phyloP scores from a whole-genome alignment of 495 filamentous ascomycete species.

The Aspergillus asperescens region DNA sequence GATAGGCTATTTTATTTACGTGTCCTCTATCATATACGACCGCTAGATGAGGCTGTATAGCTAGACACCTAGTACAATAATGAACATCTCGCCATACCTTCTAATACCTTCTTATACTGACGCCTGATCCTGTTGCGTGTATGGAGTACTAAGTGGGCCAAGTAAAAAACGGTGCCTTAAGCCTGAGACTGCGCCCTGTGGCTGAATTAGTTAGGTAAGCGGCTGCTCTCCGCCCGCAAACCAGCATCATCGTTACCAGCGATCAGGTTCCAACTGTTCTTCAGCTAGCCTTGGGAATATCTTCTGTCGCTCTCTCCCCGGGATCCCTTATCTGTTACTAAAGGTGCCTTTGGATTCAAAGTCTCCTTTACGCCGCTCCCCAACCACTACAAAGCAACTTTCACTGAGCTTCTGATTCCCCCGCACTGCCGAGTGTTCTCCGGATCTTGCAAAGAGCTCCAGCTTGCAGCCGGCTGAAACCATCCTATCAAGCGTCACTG shows the following conservation, averaged over 20 bases:
- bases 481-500: not conserved
- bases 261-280: slow-evolving; percentile 26
- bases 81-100: not conserved
- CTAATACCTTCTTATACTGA: not conserved
- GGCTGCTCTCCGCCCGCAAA: slow-evolving; percentile 16
- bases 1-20: not conserved
- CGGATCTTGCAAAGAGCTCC: slow-evolving; percentile 11
- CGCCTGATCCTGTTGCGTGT: too few relatives aligned
- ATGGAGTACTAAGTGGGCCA: not conserved
- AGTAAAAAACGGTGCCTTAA: not conserved
- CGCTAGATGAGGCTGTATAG: not conserved
- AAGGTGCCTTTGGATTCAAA: not conserved
- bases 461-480: not conserved
- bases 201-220: slow-evolving; percentile 3
- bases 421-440: slow-evolving; percentile 30
- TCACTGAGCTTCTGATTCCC: slow-evolving; percentile 15
- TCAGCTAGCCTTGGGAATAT: slow-evolving; percentile 2
- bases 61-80: not conserved
- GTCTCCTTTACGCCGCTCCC: not conserved
- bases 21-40: not conserved
- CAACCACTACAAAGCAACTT: not conserved
- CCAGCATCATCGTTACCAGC: slow-evolving; percentile 15
- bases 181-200: not conserved
- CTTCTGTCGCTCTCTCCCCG: not conserved
- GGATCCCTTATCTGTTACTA: not conserved